A percentile compares a stretch with the other conserved stretches of the same genome.
Evolutionary conservation across 129 eudicot genomes (phyloP).

Genomic region (Tagetes patula): DNA sequence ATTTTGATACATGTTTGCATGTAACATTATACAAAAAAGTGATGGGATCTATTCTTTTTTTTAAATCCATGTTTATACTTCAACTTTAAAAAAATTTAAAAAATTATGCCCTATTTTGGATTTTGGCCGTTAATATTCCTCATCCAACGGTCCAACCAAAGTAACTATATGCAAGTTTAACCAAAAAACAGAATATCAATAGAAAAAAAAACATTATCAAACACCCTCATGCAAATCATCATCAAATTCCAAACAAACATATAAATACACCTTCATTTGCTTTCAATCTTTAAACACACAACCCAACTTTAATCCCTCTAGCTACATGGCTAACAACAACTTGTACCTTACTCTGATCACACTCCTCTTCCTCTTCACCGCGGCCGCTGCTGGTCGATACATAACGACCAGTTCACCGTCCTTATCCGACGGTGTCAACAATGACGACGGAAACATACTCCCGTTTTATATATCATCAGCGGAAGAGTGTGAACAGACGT

Average conservation of each 20-base stretch:
- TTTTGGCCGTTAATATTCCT: background rate
- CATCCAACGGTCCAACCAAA: background rate
- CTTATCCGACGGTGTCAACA: constrained; percentile 43
- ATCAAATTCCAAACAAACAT: constrained; percentile 16
- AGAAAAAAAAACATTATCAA: background rate
- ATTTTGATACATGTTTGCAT: too few species aligned
- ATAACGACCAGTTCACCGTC: constrained; percentile 34
- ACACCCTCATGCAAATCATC: background rate
- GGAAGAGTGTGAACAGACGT: constrained; percentile 62
- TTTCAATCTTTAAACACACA: background rate
- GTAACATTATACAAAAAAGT: background rate
- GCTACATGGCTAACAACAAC: background rate
- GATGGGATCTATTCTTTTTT: background rate
- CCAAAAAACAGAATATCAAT: constrained; percentile 4
- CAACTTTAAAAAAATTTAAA: constrained; percentile 9
- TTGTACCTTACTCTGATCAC: constrained; percentile 25
- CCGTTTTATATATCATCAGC: constrained; percentile 32
- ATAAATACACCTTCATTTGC: constrained; percentile 18
- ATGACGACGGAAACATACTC: constrained; percentile 13
- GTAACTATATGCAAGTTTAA: background rate
- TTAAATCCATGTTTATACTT: constrained; percentile 26
- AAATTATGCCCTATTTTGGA: constrained; percentile 30
- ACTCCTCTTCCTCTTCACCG: constrained; percentile 25
- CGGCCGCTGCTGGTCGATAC: constrained; percentile 40
- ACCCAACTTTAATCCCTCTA: too few species aligned